Conservation (phyloP, 2,329 filamentous ascomycete genomes). For the Nigrospora sphaerica region DNA sequence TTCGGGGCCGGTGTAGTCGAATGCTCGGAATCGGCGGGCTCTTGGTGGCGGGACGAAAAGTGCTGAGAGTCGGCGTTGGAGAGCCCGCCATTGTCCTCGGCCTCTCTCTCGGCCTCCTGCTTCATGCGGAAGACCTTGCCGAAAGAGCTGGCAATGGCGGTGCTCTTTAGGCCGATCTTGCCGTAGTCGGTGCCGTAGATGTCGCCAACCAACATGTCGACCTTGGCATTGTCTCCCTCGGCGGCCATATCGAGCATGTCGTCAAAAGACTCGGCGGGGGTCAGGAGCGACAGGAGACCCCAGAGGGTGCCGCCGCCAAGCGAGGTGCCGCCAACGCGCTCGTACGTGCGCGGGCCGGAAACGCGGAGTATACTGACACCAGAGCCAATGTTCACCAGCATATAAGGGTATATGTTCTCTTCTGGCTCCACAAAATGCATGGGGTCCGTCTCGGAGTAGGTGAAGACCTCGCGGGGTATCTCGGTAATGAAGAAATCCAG, state of each 20-base stretch:
- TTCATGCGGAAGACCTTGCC: conserved; percentile 96
- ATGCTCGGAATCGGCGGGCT: conserved; percentile 1
- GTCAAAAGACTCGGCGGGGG: conserved; percentile 91
- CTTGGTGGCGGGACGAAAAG: neutral
- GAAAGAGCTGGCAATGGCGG: conserved; percentile 91
- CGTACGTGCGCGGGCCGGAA: conserved; percentile 75
- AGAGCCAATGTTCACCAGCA: conserved; percentile 96
- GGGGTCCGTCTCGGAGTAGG: conserved; percentile 82
- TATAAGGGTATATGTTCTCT: conserved; percentile 86
- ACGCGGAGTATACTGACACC: conserved; percentile 98
- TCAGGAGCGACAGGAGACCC: conserved; percentile 86
- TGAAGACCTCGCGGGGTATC: conserved; percentile 95
- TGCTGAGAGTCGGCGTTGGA: conserved; percentile 40
- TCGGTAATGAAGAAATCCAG: conserved; percentile 99
- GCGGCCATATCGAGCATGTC: conserved; percentile 94
- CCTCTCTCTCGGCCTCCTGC: conserved; percentile 69
- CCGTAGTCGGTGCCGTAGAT: conserved; percentile 95
- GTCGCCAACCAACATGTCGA: conserved; percentile 95
- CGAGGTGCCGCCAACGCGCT: conserved; percentile 90
- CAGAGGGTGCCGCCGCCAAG: conserved; percentile 96
- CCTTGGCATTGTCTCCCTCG: conserved; percentile 81
- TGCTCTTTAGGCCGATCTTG: conserved; percentile 94
- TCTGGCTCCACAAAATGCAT: conserved; percentile 80
- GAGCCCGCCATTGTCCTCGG: conserved; percentile 62
- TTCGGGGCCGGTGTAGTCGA: conserved; percentile 8